phyloP scores from a whole-genome alignment of 768 basidiomycete genomes.

The Xanthoconium purpureum region DNA sequence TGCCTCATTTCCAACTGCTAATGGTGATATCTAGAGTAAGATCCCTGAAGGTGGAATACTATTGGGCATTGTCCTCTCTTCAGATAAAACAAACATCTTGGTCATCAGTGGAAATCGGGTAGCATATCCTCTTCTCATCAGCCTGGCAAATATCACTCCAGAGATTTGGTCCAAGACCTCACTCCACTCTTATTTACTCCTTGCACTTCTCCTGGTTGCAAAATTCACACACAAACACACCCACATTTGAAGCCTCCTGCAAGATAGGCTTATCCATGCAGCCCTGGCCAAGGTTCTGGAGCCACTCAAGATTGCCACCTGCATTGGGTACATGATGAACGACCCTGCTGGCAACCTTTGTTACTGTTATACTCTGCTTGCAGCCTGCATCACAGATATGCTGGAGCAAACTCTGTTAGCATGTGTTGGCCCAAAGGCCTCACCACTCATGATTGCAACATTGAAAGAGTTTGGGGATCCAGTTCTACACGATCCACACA shows the following conservation, averaged over 20 bases:
- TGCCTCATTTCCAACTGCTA: not conserved
- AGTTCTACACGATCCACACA: not conserved
- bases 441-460: not conserved
- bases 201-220: constrained; percentile 15
- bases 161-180: not conserved
- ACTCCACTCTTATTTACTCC: constrained; percentile 10
- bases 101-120: not conserved
- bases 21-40: not conserved
- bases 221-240: constrained; percentile 12
- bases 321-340: constrained; percentile 26
- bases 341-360: constrained; percentile 19
- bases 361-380: constrained; percentile 29
- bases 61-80: not conserved
- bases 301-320: not conserved
- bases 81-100: not conserved
- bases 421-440: not conserved
- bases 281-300: constrained; percentile 22
- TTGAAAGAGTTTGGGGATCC: not conserved
- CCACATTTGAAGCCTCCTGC: constrained; percentile 14
- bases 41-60: not conserved
- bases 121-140: not conserved
- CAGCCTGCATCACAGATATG: constrained; percentile 32
- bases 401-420: constrained; percentile 20
- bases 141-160: not conserved
- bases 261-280: constrained; percentile 13